These are phyloP conservation scores for Fomitopsis palustris DNA, from an alignment of 1,284 basidiomycete genomes.

Conservation along the genomic window DNA sequence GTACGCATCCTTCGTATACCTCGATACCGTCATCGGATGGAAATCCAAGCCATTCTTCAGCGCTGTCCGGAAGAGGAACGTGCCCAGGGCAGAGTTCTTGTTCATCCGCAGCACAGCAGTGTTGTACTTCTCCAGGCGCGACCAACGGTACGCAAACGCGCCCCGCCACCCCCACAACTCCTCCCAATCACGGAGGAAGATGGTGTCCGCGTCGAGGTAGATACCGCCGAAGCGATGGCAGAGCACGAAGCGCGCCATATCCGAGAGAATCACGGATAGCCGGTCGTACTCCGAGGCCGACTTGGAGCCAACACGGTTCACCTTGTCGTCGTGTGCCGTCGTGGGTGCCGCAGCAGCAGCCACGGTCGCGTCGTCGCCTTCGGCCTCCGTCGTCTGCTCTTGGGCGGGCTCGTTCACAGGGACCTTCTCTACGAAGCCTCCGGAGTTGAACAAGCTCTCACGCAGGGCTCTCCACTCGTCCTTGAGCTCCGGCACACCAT, in stretches of 20 bases:
- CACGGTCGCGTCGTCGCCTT: slow-evolving; percentile 14
- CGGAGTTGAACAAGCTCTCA: slow-evolving; percentile 55
- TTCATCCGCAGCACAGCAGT: slow-evolving; percentile 67
- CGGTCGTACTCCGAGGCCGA: slow-evolving; percentile 58
- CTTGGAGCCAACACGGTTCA: slow-evolving; percentile 53
- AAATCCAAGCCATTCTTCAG: slow-evolving; percentile 67
- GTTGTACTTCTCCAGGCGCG: slow-evolving; percentile 63
- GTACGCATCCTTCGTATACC: slow-evolving; percentile 59
- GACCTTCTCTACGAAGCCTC: slow-evolving; percentile 51
- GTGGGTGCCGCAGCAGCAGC: slow-evolving; percentile 15
- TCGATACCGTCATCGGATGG: slow-evolving; percentile 64
- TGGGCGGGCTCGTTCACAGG: slow-evolving; percentile 21
- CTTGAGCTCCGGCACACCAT: slow-evolving; percentile 56
- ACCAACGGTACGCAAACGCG: slow-evolving; percentile 71
- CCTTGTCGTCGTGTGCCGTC: slow-evolving; percentile 35
- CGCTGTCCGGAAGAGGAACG: slow-evolving; percentile 65
- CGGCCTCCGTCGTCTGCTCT: slow-evolving; percentile 19
- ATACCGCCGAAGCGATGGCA: slow-evolving; percentile 69
- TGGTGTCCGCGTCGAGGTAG: slow-evolving; percentile 71
- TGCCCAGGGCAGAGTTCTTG: slow-evolving; percentile 58
- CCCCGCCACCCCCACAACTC: slow-evolving; percentile 70
- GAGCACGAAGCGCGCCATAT: slow-evolving; percentile 68
- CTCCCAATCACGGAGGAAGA: slow-evolving; percentile 71
- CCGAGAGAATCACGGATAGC: slow-evolving; percentile 62
- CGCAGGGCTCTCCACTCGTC: slow-evolving; percentile 53